Evolutionary conservation across 176 grass and related monocot species (phyloP).

Genomic region (Juncus inflexus): DNA sequence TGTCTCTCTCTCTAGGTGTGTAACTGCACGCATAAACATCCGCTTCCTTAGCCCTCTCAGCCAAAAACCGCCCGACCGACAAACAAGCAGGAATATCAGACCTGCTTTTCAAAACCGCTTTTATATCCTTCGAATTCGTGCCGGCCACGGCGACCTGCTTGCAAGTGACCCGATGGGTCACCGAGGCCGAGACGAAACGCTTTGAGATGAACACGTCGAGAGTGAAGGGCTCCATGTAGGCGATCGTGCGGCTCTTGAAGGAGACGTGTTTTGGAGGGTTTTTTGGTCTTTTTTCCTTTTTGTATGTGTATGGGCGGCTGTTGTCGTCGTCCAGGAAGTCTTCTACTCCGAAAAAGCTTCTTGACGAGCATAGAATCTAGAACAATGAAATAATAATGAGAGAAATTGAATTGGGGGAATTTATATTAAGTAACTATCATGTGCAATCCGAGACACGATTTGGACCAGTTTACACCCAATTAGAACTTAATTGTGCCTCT

Average conservation of each 20-base stretch:
- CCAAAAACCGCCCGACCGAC: slow-evolving; percentile 60
- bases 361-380: slow-evolving; percentile 46
- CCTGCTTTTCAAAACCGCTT: slow-evolving; percentile 29
- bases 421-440: not conserved
- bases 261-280: slow-evolving; percentile 88
- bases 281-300: slow-evolving; percentile 88
- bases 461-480: not conserved
- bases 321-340: slow-evolving; percentile 87
- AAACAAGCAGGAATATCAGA: slow-evolving; percentile 84
- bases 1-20: slow-evolving; percentile 69
- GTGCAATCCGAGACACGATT: not conserved
- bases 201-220: slow-evolving; percentile 87
- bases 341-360: slow-evolving; percentile 93
- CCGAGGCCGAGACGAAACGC: slow-evolving; percentile 42
- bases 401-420: not conserved
- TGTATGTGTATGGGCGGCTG: slow-evolving; percentile 87
- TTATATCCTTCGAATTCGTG: no score
- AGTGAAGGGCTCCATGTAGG: slow-evolving; percentile 88
- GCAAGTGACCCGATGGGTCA: no score
- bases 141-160: no score
- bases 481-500: not conserved
- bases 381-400: slow-evolving; percentile 1
- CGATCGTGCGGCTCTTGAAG: slow-evolving; percentile 84
- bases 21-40: slow-evolving; percentile 84
- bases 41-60: slow-evolving; percentile 75